Conservation (phyloP, 2,329 filamentous ascomycete genomes). For the Verticillium dahliae region DNA sequence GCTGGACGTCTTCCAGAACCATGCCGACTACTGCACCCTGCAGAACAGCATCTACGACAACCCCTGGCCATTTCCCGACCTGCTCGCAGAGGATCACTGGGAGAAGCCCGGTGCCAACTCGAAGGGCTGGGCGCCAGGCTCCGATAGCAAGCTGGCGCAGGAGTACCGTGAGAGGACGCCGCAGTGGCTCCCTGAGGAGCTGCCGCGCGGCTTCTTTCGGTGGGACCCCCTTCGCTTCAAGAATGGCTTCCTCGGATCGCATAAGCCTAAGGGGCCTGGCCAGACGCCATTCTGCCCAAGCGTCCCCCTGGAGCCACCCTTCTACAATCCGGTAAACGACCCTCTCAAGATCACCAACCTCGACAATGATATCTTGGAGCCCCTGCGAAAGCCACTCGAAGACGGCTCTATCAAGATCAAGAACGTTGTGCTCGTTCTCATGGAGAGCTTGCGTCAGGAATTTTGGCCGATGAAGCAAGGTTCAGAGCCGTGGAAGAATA, state of each 20-base stretch:
- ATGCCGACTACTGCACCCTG: constrained; percentile 16
- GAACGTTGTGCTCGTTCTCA: constrained; percentile 26
- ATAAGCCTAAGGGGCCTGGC: not conserved
- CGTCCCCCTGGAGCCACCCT: constrained; percentile 3
- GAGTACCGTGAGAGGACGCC: constrained; percentile 18
- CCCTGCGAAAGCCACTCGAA: constrained; percentile 9
- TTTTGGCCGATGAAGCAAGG: constrained; percentile 24
- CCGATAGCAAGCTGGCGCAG: constrained; percentile 14
- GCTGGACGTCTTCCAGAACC: constrained; percentile 17
- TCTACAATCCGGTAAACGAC: constrained; percentile 23
- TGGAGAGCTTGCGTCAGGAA: constrained; percentile 28
- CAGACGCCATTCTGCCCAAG: not conserved
- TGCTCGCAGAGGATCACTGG: constrained; percentile 18
- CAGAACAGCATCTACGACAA: constrained; percentile 16
- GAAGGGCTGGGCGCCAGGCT: constrained; percentile 24
- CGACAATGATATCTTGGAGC: constrained; percentile 15
- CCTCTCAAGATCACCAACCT: constrained; percentile 26
- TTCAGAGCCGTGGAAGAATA: constrained; percentile 20
- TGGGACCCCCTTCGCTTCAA: constrained; percentile 19
- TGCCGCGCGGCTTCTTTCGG: constrained; percentile 21
- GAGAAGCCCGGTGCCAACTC: constrained; percentile 18
- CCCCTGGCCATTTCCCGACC: constrained; percentile 21
- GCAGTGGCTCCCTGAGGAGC: constrained; percentile 19
- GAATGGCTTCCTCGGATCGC: constrained; percentile 5
- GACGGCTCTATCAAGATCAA: constrained; percentile 18